Base-by-base conservation (phyloP, 1,139 yeast genomes). In the Williopsis jadinii region DNA sequence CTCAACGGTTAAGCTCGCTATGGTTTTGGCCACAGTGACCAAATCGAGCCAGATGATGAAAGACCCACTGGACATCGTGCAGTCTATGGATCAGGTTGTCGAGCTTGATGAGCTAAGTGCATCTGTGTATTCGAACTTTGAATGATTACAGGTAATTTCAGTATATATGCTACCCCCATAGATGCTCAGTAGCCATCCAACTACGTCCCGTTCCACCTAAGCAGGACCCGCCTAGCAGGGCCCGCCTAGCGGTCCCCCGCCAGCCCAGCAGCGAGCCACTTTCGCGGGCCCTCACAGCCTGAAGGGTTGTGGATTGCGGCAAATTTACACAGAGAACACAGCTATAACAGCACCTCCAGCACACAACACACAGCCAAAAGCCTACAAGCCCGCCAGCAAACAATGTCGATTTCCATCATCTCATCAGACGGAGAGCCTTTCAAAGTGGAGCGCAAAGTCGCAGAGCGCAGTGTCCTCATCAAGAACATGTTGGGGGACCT, bases 401-500 rank as follows among this genome's bases (percentile, higher is more conserved):
- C 36, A 29, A 51, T 50, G 54, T 39, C 51, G 14, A 65, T 83
- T 41, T 75, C 80, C 3, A 70, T 84, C 42, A 74, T 80, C 32
- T 80, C 90, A 35, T 79, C 85, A 0, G 94, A 84, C 58, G 83
- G 81, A 40, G 90, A 83, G 56, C 70, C 70, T 52, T 83, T 83
- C 61, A 75, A 77, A 8, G 85, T 82, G 40, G 96, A 86, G 51
- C 75, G 79, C 50, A 80, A 81, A 59, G 92, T 90, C 28, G 97
- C 97, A 8, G 95, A 86, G 60, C 84, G 92, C 62, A 86, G 96
- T 8, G 73, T 86, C 31, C 71, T 92, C 55, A 80, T 94, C 63
- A 90, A 87, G 63, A 87, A 92, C 64, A 84, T 92, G 90, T 73
- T 94, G 52, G 84, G 80, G 54, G 96, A 88, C 65, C 72, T 80